These are phyloP conservation scores for Nepenthes mirabilis DNA, from an alignment of 148 eudicot species.

Conservation along the genomic window DNA sequence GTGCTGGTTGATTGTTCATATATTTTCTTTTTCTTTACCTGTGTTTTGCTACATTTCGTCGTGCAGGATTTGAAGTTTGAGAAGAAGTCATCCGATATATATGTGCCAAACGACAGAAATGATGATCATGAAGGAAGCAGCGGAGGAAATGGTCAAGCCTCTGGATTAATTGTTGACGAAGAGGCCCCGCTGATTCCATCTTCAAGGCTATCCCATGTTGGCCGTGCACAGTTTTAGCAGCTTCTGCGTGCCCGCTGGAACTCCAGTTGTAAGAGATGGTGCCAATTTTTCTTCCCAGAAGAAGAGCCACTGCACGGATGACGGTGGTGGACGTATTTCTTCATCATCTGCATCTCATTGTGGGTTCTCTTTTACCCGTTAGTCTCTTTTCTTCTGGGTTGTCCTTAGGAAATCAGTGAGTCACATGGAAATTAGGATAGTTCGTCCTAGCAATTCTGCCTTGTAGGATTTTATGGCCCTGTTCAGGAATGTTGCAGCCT, in stretches of 20 bases:
- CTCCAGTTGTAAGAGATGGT: neutral
- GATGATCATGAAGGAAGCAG: slow-evolving; percentile 14
- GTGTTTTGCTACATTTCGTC: neutral
- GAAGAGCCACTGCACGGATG: no score
- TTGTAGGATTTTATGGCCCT: no score
- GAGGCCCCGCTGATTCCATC: slow-evolving; percentile 32
- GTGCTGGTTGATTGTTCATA: neutral
- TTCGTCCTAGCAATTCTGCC: no score
- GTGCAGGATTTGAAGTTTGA: slow-evolving; percentile 43
- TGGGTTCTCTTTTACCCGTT: neutral
- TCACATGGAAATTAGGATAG: no score
- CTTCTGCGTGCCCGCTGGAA: no score
- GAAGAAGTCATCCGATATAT: slow-evolving; percentile 38
- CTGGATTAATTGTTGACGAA: slow-evolving; percentile 25
- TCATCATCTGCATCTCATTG: neutral
- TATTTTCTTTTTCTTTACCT: neutral
- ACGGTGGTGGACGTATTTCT: neutral
- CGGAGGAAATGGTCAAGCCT: slow-evolving; percentile 17
- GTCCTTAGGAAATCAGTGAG: no score
- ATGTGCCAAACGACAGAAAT: slow-evolving; percentile 18
- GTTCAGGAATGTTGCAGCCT: no score
- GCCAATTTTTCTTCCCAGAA: no score
- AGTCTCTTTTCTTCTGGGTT: neutral
- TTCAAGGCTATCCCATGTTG: slow-evolving; percentile 34
- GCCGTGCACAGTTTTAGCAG: slow-evolving; percentile 14